Base-by-base conservation (phyloP, 2,329 filamentous ascomycete species). In the Pseudogymnoascus verrucosus region DNA sequence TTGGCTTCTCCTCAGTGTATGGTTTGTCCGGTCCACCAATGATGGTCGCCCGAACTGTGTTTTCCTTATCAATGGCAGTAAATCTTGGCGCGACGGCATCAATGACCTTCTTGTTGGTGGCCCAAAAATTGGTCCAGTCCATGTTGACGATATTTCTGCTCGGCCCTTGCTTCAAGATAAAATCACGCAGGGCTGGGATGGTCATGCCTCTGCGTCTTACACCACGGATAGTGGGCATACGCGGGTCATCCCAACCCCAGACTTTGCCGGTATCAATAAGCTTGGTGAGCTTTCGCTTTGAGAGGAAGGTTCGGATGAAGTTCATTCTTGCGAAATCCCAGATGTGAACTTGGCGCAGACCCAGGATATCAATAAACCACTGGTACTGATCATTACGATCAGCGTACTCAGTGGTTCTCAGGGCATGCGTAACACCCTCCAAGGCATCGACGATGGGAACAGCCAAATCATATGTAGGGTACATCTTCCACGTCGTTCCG, bases 251-350 rank as follows among this genome's bases (percentile, higher is more conserved):
- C 90, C 90, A 95, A 67, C 90, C 90, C 82, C 85, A 89, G 54
- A 95, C 90, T 64, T 84, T 83, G 64, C 88, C 89, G 28, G 84
- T 80, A 61, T 92, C 89, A 60, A 95, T 90, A 26, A 95, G 83
- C 79, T 91, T 91, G 65, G 89, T 90, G 39, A 95, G 84, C 79
- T 95, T 95, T 65, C 90, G 87, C 82, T 95, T 95, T 62, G 90
- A 93, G 16, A 95, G 79, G 75, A 93, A 88, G 1, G 90, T 93
- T 70, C 84, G 82, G 76, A 93, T 84, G 72, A 95, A 93, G 82
- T 93, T 93, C 79, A 95, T 87, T 69, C 90, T 84, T 12, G 89
- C 84, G 75, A 93, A 95, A 74, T 92, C 90, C 89, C 89, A 93
- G 79, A 93, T 88, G 76, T 92, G 84, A 3, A 95, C 90, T 71